Evolutionary conservation across 345 rosid genomes (phyloP).

Genomic region (Dipteronia sinensis): DNA sequence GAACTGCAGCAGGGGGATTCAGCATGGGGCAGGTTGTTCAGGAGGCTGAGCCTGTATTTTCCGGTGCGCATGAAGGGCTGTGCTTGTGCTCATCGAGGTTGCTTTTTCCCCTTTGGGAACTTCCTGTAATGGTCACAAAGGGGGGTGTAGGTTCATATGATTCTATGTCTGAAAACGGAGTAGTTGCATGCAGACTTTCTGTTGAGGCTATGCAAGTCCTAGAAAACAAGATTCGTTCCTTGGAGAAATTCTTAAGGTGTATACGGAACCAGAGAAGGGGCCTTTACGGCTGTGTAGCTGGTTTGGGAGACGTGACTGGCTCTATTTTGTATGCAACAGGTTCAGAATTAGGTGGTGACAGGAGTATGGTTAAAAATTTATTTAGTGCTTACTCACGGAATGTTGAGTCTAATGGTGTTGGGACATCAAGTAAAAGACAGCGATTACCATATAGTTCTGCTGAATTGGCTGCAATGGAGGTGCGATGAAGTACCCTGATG

Average conservation of each 20-base stretch:
- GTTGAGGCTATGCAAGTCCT: conserved; percentile 74
- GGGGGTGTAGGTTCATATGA: conserved; percentile 45
- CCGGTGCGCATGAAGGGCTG: conserved; percentile 94
- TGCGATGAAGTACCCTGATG: conserved; percentile 32
- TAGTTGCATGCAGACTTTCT: conserved; percentile 78
- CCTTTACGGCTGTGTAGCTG: conserved; percentile 91
- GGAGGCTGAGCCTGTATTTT: conserved; percentile 92
- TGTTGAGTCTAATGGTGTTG: conserved; percentile 63
- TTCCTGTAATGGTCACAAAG: conserved; percentile 72
- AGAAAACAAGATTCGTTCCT: conserved; percentile 81
- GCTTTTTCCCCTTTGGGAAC: conserved; percentile 94
- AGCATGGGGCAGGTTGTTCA: conserved; percentile 99
- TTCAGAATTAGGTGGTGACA: conserved; percentile 70
- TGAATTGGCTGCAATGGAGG: conserved; percentile 97
- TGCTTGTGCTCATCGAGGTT: conserved; percentile 92
- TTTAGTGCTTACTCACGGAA: conserved; percentile 64
- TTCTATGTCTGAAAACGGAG: conserved; percentile 51
- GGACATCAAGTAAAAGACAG: conserved; percentile 76
- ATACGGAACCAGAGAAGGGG: conserved; percentile 95
- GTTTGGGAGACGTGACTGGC: conserved; percentile 86
- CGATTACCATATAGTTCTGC: conserved; percentile 80
- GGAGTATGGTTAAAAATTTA: conserved; percentile 73
- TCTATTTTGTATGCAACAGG: conserved; percentile 83
- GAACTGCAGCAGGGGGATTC: conserved; percentile 88
- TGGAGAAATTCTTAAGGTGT: conserved; percentile 85